These are phyloP conservation scores for Nyctanthes arbortristis DNA, from an alignment of 257 asterid species.

Conservation along the genomic window DNA sequence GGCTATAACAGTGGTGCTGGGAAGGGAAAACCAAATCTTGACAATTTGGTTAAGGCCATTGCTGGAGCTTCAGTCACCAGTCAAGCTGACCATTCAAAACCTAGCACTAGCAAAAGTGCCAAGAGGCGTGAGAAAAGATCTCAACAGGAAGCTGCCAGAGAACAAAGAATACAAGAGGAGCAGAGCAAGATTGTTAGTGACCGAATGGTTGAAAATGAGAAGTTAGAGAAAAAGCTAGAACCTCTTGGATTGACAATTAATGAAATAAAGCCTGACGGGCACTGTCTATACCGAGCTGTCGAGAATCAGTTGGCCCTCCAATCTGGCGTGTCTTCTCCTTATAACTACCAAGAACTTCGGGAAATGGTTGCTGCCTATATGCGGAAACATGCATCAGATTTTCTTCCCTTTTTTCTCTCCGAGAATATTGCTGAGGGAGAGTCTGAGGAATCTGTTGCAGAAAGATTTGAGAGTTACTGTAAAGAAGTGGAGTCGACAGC, in stretches of 20 bases:
- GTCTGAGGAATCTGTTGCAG: slow-evolving; percentile 45
- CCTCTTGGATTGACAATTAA: slow-evolving; percentile 79
- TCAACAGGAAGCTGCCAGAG: slow-evolving; percentile 90
- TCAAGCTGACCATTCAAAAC: slow-evolving; percentile 61
- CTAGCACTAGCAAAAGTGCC: slow-evolving; percentile 72
- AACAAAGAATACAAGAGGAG: slow-evolving; percentile 85
- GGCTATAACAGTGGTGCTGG: slow-evolving; percentile 47
- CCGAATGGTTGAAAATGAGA: slow-evolving; percentile 57
- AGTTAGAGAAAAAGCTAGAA: slow-evolving; percentile 61
- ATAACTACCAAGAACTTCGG: slow-evolving; percentile 68
- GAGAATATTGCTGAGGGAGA: slow-evolving; percentile 59
- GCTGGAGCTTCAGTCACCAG: slow-evolving; percentile 78
- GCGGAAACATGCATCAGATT: slow-evolving; percentile 69
- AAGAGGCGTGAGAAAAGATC: slow-evolving; percentile 85
- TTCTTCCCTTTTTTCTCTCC: slow-evolving; percentile 75
- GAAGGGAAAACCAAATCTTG: slow-evolving; percentile 58
- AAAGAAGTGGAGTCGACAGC: slow-evolving; percentile 84
- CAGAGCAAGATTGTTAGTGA: slow-evolving; percentile 74
- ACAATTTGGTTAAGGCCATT: slow-evolving; percentile 75
- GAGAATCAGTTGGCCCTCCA: slow-evolving; percentile 77
- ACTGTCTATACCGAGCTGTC: slow-evolving; percentile 93
- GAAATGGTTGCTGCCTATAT: slow-evolving; percentile 85
- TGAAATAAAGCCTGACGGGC: slow-evolving; percentile 95
- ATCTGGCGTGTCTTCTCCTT: slow-evolving; percentile 66
- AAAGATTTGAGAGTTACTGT: slow-evolving; percentile 81